Conservation (phyloP, 164 flowering plant genomes). For the Nymphaea colorata region DNA sequence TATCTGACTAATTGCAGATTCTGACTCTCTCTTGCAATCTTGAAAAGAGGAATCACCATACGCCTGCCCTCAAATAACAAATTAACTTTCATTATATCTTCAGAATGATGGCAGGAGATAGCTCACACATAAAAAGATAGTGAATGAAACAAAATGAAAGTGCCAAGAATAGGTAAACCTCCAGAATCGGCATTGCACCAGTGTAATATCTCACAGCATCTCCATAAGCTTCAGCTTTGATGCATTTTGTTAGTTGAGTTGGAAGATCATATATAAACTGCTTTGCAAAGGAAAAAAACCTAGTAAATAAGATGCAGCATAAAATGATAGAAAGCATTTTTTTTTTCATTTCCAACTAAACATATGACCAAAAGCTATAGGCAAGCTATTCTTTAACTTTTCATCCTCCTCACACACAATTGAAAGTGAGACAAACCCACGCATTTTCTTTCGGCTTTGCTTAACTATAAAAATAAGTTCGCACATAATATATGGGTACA, state of each 20-base stretch:
- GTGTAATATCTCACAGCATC: slow-evolving; percentile 86
- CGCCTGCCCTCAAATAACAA: slow-evolving; percentile 31
- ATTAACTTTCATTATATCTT: background rate
- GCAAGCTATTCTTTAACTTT: too few relatives aligned
- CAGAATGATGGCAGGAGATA: too few relatives aligned
- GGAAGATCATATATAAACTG: slow-evolving; percentile 99
- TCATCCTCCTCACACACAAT: too few relatives aligned
- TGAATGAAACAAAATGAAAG: background rate
- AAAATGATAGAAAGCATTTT: too few relatives aligned
- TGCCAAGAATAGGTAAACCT: slow-evolving; percentile 32
- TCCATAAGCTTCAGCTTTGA: slow-evolving; percentile 88
- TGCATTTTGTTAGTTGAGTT: slow-evolving; percentile 79
- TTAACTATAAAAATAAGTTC: too few relatives aligned
- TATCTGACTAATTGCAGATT: slow-evolving; percentile 65
- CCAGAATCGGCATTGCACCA: slow-evolving; percentile 95
- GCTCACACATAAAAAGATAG: background rate
- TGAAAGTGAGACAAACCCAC: too few relatives aligned
- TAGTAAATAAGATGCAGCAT: too few relatives aligned
- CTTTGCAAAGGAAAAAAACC: slow-evolving; percentile 15
- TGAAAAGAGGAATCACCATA: slow-evolving; percentile 94
- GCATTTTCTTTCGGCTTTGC: too few relatives aligned
- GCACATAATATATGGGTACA: too few relatives aligned
- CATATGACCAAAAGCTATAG: too few relatives aligned
- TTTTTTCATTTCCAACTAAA: too few relatives aligned
- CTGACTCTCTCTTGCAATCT: slow-evolving; percentile 91